A percentile compares a stretch with the other conserved stretches of the same genome.
phyloP scores from a whole-genome alignment of 1,139 yeast genomes.

The Suhomyces chickasaworum region DNA sequence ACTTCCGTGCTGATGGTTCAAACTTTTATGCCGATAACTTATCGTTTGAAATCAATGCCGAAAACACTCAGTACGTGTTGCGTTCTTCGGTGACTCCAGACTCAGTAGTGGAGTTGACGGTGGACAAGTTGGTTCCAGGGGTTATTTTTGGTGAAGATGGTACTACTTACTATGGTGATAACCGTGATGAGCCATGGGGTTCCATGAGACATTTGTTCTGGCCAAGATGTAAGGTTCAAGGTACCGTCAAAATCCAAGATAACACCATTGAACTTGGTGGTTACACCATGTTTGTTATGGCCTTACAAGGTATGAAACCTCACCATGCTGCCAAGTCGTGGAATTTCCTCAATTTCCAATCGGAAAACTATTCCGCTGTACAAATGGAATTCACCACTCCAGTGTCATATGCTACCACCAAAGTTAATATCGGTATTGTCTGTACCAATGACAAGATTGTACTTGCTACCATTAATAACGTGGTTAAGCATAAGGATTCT shows the following conservation, averaged over 20 bases:
- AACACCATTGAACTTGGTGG: slow-evolving; percentile 48
- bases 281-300: slow-evolving; percentile 87
- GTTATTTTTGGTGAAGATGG: slow-evolving; percentile 92
- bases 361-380: slow-evolving; percentile 69
- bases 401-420: slow-evolving; percentile 78
- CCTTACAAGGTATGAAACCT: slow-evolving; percentile 99
- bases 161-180: slow-evolving; percentile 80
- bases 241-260: slow-evolving; percentile 51
- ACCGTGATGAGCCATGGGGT: slow-evolving; percentile 89
- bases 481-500: slow-evolving; percentile 61
- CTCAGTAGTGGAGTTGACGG: slow-evolving; percentile 68
- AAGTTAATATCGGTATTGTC: slow-evolving; percentile 78
- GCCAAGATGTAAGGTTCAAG: slow-evolving; percentile 81
- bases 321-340: slow-evolving; percentile 97
- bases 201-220: slow-evolving; percentile 93
- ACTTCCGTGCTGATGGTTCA: slow-evolving; percentile 74
- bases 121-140: slow-evolving; percentile 71
- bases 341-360: slow-evolving; percentile 92
- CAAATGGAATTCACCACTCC: slow-evolving; percentile 98
- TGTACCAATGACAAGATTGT: slow-evolving; percentile 65
- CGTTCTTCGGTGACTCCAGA: slow-evolving; percentile 68
- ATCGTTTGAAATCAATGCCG: slow-evolving; percentile 62
- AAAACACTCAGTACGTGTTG: slow-evolving; percentile 56
- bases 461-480: slow-evolving; percentile 66
- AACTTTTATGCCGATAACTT: slow-evolving; percentile 77